These are phyloP conservation scores for Ceriops decandra DNA, from an alignment of 345 rosid genomes.

Conservation along the genomic window DNA sequence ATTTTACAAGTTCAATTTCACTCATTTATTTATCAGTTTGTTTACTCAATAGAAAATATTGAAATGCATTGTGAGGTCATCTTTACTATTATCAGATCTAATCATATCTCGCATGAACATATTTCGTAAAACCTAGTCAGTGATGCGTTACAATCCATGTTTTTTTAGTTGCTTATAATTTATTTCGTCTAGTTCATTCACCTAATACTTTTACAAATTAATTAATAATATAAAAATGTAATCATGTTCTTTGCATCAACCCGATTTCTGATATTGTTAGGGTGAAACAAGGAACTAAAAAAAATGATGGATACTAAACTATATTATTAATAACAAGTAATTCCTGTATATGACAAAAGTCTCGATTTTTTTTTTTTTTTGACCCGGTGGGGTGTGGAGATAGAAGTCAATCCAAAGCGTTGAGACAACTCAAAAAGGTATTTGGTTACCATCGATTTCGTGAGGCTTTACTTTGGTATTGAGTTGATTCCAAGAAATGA, in stretches of 20 bases:
- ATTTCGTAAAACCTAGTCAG: background rate
- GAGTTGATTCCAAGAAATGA: too few relatives aligned
- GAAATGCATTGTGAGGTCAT: too few relatives aligned
- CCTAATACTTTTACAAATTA: background rate
- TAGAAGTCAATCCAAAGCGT: background rate
- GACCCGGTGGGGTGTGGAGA: background rate
- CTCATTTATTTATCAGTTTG: too few relatives aligned
- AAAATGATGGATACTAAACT: constrained; percentile 1
- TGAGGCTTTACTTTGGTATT: background rate
- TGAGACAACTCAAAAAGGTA: background rate
- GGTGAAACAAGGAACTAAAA: constrained; percentile 14
- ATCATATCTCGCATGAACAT: background rate
- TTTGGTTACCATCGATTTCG: background rate
- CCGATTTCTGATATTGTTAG: constrained; percentile 10
- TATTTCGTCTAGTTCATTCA: too few relatives aligned
- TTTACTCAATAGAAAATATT: too few relatives aligned
- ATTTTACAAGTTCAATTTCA: too few relatives aligned
- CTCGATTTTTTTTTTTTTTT: background rate
- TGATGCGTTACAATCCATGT: background rate
- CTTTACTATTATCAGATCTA: too few relatives aligned
- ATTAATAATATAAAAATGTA: constrained; percentile 18
- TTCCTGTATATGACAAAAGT: background rate
- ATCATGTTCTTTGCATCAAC: constrained; percentile 12
- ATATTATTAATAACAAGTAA: constrained; percentile 3
- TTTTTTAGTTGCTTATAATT: too few relatives aligned